Evolutionary conservation across 78 protist species (phyloP).

Genomic region (Mastigamoeba balamuthi): DNA sequence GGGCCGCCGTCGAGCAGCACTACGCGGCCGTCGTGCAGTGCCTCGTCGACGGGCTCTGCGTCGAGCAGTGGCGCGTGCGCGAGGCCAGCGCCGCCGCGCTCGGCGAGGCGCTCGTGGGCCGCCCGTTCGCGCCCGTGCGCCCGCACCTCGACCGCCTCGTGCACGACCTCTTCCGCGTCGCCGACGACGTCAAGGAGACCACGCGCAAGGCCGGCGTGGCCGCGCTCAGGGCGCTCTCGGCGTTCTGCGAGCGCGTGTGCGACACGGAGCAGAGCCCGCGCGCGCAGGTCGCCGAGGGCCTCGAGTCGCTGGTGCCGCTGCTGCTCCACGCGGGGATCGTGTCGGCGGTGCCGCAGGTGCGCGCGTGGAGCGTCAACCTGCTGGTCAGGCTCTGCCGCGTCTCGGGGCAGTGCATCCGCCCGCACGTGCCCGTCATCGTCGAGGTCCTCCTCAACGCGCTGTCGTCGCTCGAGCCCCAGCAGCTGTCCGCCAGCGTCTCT

Average conservation of each 20-base stretch:
- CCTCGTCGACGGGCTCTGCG: background rate
- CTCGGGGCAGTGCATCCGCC: background rate
- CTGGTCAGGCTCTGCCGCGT: background rate
- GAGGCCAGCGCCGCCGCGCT: background rate
- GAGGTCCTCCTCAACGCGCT: background rate
- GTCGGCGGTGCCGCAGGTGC: background rate
- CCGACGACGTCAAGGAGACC: constrained; percentile 9
- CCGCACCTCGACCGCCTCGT: background rate
- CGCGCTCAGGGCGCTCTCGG: background rate
- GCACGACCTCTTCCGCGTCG: background rate
- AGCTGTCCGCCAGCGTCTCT: too few species aligned
- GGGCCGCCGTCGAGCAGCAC: too few species aligned
- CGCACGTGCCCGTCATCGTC: background rate
- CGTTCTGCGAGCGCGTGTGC: background rate
- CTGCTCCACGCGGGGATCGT: background rate
- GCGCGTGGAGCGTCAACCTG: background rate
- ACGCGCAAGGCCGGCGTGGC: background rate
- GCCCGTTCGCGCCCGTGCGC: background rate
- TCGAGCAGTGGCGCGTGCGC: constrained; percentile 13
- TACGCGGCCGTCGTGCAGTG: background rate
- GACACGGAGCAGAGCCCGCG: too few species aligned
- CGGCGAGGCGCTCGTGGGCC: background rate
- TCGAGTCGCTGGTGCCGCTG: background rate
- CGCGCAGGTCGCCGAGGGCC: too few species aligned
- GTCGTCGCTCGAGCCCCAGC: background rate